Evolutionary conservation across 768 basidiomycete genomes (phyloP).

Genomic region (Cantharellus anzutake): DNA sequence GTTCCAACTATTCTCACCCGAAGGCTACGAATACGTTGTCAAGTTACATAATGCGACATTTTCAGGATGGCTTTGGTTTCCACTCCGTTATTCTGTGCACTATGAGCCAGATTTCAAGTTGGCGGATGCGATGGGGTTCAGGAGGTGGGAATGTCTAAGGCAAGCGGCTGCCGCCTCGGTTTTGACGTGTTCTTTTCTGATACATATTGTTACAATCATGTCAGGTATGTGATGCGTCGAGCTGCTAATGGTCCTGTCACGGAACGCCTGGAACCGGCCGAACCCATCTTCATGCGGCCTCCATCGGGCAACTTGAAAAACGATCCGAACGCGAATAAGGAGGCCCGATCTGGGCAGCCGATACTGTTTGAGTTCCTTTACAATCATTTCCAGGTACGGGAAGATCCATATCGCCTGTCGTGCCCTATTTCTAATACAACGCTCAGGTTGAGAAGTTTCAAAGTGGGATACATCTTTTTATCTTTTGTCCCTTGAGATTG

Average conservation of each 20-base stretch:
- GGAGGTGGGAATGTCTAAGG: not conserved
- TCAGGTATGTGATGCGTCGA: slow-evolving; percentile 1
- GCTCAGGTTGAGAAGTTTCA: not conserved
- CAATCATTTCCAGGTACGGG: not conserved
- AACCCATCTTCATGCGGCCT: not conserved
- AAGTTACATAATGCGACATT: not conserved
- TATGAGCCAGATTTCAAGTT: not conserved
- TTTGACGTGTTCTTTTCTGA: too few relatives aligned
- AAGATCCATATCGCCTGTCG: not conserved
- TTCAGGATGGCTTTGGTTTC: not conserved
- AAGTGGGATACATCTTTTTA: not conserved
- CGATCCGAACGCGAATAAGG: not conserved
- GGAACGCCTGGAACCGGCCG: not conserved
- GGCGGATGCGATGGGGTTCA: too few relatives aligned
- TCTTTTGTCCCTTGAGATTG: not conserved
- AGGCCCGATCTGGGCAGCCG: not conserved
- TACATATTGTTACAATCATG: too few relatives aligned
- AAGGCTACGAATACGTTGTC: not conserved
- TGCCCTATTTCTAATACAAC: not conserved
- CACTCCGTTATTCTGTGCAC: not conserved
- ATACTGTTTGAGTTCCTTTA: not conserved
- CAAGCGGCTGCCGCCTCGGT: not conserved
- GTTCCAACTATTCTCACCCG: not conserved
- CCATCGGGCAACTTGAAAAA: not conserved
- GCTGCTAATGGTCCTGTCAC: not conserved